Evolutionary conservation across 139 green algal genomes (phyloP).

Genomic region (Chlamydomonas incerta): DNA sequence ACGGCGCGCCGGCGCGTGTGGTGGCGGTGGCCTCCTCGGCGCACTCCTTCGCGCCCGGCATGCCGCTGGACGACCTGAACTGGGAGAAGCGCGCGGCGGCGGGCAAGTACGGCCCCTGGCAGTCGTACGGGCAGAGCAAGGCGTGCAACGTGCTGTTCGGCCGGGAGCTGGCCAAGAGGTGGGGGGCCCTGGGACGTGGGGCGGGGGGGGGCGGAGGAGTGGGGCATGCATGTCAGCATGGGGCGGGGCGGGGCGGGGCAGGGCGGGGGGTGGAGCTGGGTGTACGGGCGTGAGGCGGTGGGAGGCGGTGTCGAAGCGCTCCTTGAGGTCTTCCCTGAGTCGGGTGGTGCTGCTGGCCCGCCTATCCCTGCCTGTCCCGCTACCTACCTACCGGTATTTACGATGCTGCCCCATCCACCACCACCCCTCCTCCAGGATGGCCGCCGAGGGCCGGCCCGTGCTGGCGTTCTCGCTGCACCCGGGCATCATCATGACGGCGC

Average conservation of each 20-base stretch:
- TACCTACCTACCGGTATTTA: too few relatives aligned
- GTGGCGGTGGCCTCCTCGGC: slow-evolving; percentile 26
- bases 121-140: slow-evolving; percentile 69
- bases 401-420: too few relatives aligned
- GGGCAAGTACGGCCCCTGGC: slow-evolving; percentile 44
- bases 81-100: background rate
- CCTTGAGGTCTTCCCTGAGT: too few relatives aligned
- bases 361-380: too few relatives aligned
- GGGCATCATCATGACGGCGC: slow-evolving; percentile 47
- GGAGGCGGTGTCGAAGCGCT: too few relatives aligned
- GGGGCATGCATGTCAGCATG: too few relatives aligned
- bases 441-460: background rate
- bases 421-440: background rate
- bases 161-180: slow-evolving; percentile 47
- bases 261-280: too few relatives aligned
- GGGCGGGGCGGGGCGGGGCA: too few relatives aligned
- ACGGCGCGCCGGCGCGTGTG: slow-evolving; percentile 7
- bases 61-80: slow-evolving; percentile 6
- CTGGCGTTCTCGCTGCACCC: slow-evolving; percentile 45
- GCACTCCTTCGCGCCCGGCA: slow-evolving; percentile 22
- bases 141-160: slow-evolving; percentile 70
- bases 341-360: too few relatives aligned
- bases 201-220: too few relatives aligned
- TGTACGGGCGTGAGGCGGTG: too few relatives aligned
- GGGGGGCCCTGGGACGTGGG: background rate